phyloP scores from a whole-genome alignment of 345 rosid genomes.

The Lepidium didymum region DNA sequence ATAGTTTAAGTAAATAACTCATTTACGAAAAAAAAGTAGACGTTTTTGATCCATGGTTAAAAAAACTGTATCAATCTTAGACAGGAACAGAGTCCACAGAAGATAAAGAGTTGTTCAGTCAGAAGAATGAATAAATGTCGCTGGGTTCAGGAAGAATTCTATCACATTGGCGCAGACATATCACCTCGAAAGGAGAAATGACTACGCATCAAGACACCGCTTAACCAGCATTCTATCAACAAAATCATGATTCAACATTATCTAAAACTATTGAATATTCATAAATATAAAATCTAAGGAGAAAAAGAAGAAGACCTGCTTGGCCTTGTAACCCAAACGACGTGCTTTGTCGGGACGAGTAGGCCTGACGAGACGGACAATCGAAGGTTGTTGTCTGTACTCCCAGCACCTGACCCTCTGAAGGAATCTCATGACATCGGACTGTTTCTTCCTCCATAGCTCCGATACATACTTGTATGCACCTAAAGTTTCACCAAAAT shows the following conservation, averaged over 20 bases:
- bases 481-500: constrained; percentile 30
- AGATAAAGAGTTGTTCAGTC: constrained; percentile 19
- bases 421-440: constrained; percentile 33
- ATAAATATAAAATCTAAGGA: too few species aligned
- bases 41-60: not conserved
- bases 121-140: constrained; percentile 20
- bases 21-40: too few species aligned
- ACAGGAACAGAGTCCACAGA: constrained; percentile 27
- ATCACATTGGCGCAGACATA: not conserved
- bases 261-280: too few species aligned
- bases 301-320: too few species aligned
- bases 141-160: constrained; percentile 30
- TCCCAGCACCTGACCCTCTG: constrained; percentile 93
- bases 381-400: constrained; percentile 80
- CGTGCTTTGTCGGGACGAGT: constrained; percentile 40
- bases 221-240: too few species aligned
- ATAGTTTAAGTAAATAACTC: too few species aligned
- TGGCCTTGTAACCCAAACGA: constrained; percentile 39
- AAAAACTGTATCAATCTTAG: constrained; percentile 24
- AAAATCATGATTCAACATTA: too few species aligned
- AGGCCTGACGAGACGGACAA: constrained; percentile 41
- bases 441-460: constrained; percentile 79
- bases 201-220: too few species aligned
- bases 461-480: constrained; percentile 83
- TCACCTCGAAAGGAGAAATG: too few species aligned